Conservation (phyloP, 192 early-diverging fungal genomes). For the Mortierella antarctica region DNA sequence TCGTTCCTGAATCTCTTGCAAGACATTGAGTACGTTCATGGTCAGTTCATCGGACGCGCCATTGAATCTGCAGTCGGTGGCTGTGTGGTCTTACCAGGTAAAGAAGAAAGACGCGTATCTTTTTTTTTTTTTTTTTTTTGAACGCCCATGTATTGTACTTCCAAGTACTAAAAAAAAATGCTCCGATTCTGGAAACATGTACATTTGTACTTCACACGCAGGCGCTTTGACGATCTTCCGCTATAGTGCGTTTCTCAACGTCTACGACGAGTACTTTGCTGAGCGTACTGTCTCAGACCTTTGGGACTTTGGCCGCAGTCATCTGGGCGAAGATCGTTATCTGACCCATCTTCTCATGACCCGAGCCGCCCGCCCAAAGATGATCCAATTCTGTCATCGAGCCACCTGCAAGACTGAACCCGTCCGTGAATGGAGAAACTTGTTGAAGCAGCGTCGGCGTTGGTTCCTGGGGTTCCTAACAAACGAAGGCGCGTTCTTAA, state of each 20-base stretch:
- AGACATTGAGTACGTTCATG: slow-evolving; percentile 59
- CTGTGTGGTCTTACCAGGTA: slow-evolving; percentile 56
- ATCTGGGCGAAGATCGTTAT: slow-evolving; percentile 63
- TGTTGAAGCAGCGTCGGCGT: slow-evolving; percentile 59
- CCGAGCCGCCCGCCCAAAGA: slow-evolving; percentile 24
- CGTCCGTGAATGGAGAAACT: slow-evolving; percentile 43
- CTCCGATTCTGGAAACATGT: too few relatives aligned
- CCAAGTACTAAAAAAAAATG: neutral
- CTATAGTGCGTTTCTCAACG: slow-evolving; percentile 22
- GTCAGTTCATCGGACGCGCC: slow-evolving; percentile 50
- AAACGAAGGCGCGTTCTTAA: slow-evolving; percentile 56
- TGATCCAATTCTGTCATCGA: slow-evolving; percentile 50
- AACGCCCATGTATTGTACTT: too few relatives aligned
- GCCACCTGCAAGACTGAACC: slow-evolving; percentile 59
- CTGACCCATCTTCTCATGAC: slow-evolving; percentile 61
- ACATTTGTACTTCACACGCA: slow-evolving; percentile 10
- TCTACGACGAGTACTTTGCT: slow-evolving; percentile 60
- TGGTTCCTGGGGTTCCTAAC: slow-evolving; percentile 59
- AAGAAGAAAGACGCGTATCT: neutral
- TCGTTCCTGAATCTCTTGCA: slow-evolving; percentile 53
- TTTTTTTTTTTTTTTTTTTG: too few relatives aligned
- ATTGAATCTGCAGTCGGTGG: slow-evolving; percentile 53
- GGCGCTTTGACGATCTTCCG: slow-evolving; percentile 27
- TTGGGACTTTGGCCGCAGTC: slow-evolving; percentile 52
- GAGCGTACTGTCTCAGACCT: slow-evolving; percentile 47